Evolutionary conservation across 2,329 filamentous ascomycete genomes (phyloP), one percentile per base, ranked within the genome.

Genomic region (Dichotomopilus funicola): DNA sequence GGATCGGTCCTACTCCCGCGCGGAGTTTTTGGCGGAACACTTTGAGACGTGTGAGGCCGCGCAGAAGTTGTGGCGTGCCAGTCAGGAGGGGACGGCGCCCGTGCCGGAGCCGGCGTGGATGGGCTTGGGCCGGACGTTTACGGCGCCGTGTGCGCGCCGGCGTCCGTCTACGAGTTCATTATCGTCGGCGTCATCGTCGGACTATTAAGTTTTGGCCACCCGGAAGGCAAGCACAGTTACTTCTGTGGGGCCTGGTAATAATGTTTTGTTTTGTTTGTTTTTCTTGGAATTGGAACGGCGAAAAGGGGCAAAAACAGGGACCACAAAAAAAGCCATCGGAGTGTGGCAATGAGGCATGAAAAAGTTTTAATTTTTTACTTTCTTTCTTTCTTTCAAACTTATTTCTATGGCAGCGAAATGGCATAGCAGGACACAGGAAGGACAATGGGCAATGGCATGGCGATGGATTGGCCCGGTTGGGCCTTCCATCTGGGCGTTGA

Each of bases 1-100:
- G n/a, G 57, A 59, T 33, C 47, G 57, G 5, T 55, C 51, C 13
- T 59, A 59, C n/a, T 59, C 57, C 5, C 34, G 42, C 13, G 43
- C 42, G 2, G 57, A 13, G 46, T 59, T 59, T 34, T 2, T 51
- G 33, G 19, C 19, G 19, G 10, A 35, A 37, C 54, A 59, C 47
- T 45, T 59, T 56, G 54, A 42, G 19, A 51, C 53, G 44, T 59
- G 57, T 38, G 36, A 4, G 13, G 11, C 46, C 11, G 57, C 57
- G 1, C 35, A 51, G 54, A 55, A 56, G 50, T 51, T 59, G 53
- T 56, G 50, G 53, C 47, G 7, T 19, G 11, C 54, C 27, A 54
- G 54, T 34, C 40, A 47, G 19, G 50, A 48, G 53, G 56, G 57
- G 35, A 50, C 45, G 7, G 56, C 31, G 33, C 36, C 44, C 43